Conservation (phyloP, 192 early-diverging fungal species). For the Coemansia sp. region DNA sequence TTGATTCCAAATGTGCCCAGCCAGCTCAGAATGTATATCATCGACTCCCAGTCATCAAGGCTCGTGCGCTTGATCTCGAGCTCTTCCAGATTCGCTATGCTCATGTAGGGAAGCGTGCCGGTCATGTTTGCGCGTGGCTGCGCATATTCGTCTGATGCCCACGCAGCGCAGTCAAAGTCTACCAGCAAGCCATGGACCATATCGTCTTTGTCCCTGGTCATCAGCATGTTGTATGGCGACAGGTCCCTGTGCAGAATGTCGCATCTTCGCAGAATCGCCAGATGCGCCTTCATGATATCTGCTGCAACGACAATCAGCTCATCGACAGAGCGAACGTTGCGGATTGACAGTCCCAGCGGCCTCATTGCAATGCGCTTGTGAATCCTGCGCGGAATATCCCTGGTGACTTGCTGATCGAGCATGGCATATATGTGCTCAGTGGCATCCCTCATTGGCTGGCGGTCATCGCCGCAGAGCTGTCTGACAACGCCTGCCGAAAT, state of each 20-base stretch:
- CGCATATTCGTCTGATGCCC: too few species aligned
- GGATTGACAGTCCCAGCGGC: too few species aligned
- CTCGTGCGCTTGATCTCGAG: conserved; percentile 3
- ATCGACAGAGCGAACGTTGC: too few species aligned
- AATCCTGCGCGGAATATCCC: too few species aligned
- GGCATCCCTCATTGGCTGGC: too few species aligned
- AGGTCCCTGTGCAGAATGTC: too few species aligned
- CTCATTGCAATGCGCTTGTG: too few species aligned
- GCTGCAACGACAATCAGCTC: too few species aligned
- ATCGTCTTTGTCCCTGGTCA: not conserved
- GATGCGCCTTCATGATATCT: conserved; percentile 9
- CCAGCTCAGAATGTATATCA: conserved; percentile 20
- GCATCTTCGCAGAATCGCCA: conserved; percentile 2
- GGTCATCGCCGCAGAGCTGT: too few species aligned
- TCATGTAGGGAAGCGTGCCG: conserved; percentile 28
- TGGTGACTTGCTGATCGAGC: too few species aligned
- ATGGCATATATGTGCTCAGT: too few species aligned
- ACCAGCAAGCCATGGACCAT: conserved; percentile 22
- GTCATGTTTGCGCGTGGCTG: conserved; percentile 7
- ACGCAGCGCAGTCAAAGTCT: conserved; percentile 19
- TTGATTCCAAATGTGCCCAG: conserved; percentile 19
- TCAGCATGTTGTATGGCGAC: conserved; percentile 19
- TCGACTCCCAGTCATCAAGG: conserved; percentile 22
- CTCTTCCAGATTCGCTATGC: conserved; percentile 15
- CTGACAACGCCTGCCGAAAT: too few species aligned